Evolutionary conservation across 352 stramenopile genomes (phyloP).

Genomic region (Phytophthora niederhauseri): DNA sequence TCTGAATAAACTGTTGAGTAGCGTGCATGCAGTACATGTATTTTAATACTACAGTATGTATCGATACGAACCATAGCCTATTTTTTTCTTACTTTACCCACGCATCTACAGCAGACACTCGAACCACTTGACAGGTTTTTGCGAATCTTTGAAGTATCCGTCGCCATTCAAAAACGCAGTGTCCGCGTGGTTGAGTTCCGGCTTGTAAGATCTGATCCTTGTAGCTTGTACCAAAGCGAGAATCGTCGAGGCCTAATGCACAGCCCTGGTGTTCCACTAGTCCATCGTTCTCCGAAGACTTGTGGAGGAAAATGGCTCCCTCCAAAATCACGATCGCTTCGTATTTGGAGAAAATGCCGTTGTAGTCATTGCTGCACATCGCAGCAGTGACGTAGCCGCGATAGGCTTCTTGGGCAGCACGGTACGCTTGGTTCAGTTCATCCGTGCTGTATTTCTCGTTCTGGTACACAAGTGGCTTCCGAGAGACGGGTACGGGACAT

Average conservation of each 20-base stretch:
- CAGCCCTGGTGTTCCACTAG: neutral
- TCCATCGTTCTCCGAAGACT: neutral
- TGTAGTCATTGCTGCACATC: neutral
- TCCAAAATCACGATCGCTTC: neutral
- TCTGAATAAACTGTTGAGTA: too few relatives aligned
- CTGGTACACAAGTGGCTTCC: neutral
- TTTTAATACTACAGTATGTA: too few relatives aligned
- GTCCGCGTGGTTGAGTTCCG: conserved; percentile 10
- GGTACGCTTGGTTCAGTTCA: neutral
- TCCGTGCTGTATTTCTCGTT: neutral
- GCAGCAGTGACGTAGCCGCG: neutral
- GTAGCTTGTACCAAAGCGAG: conserved; percentile 6
- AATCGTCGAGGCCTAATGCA: neutral
- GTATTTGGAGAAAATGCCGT: neutral
- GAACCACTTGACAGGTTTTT: conserved; percentile 11
- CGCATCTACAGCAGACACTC: conserved; percentile 1
- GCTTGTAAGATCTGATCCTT: neutral
- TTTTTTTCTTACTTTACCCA: neutral
- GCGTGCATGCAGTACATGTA: too few relatives aligned
- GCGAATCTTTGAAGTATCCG: conserved; percentile 1
- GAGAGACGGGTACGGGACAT: neutral
- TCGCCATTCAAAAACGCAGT: conserved; percentile 5
- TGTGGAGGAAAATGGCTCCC: neutral
- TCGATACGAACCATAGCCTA: neutral
- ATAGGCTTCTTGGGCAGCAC: neutral